Evolutionary conservation across 768 basidiomycete genomes (phyloP).

Genomic region (Pholiota conissans): DNA sequence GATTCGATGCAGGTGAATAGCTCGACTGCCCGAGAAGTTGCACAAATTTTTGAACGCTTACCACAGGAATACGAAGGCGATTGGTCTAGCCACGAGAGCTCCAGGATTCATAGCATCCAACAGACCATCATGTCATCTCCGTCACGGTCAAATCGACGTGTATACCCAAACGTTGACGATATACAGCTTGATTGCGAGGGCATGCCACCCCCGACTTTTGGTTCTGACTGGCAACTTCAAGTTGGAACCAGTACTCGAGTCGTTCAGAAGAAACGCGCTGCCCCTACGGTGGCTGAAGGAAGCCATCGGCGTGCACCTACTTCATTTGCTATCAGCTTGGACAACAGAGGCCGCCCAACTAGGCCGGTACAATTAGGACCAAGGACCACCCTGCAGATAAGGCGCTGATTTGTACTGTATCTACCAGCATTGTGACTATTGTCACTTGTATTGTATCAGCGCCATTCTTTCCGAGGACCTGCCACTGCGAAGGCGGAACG

Average conservation of each 20-base stretch:
- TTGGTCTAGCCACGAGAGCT: conserved; percentile 21
- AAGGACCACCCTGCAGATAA: conserved; percentile 24
- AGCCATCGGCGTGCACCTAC: conserved; percentile 21
- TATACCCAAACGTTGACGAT: conserved; percentile 17
- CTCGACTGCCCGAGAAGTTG: background rate
- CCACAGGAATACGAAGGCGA: conserved; percentile 27
- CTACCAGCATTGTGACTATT: too few species aligned
- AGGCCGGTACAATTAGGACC: conserved; percentile 39
- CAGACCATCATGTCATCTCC: conserved; percentile 7
- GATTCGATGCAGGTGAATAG: conserved; percentile 10
- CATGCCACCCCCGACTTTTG: conserved; percentile 39
- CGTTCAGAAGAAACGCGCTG: conserved; percentile 21
- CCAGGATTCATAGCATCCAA: conserved; percentile 14
- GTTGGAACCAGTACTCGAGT: conserved; percentile 11
- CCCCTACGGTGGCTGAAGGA: conserved; percentile 9
- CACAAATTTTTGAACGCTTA: background rate
- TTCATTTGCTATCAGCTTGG: conserved; percentile 36
- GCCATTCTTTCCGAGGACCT: background rate
- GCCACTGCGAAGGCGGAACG: background rate
- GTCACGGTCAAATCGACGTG: conserved; percentile 6
- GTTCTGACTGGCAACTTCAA: conserved; percentile 35
- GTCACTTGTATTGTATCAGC: too few species aligned
- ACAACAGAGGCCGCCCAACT: conserved; percentile 35
- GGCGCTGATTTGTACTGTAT: conserved; percentile 10
- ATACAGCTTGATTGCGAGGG: conserved; percentile 33